Evolutionary conservation across 1,139 yeast genomes (phyloP), one percentile per base, ranked within the genome.

Genomic region (Nakaseomyces bracarensis): DNA sequence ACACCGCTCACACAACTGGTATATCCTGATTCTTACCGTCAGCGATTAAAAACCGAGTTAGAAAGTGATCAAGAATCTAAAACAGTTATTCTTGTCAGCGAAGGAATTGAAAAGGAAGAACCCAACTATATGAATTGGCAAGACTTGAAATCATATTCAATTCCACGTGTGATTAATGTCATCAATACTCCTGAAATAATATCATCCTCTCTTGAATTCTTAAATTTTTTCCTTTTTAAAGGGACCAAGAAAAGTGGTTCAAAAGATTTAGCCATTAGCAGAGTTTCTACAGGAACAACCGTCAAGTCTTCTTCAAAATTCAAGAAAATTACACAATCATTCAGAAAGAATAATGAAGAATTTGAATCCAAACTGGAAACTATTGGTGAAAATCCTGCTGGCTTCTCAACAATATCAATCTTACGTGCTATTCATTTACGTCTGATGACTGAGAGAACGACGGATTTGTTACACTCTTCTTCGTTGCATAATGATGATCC

Each of bases 381-480:
- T 1, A 50, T 52, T 36, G 52, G 51, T 38, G 54, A 54, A 43
- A 43, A 49, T 41, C 42, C 46, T 10, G 37, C 42, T 3, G 54
- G 51, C 7, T 48, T 52, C 31, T 57, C 57, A 27, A 38, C 43
- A 3, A 52, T 55, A 8, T 46, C 66, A 7, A 68, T 72, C 1
- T 65, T 78, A 36, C 72, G 70, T 50, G 83, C 80, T 1, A 61
- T 79, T 6, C 78, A 78, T 50, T 60, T 79, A 44, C 68, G 79
- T 44, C 75, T 76, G 31, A 66, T 80, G 43, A 74, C 81, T 1
- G 79, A 81, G 37, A 68, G 87, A 58, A 79, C 85, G 0, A 77
- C 84, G 0, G 82, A 80, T 58, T 62, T 80, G 40, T 67, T 80
- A 42, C 84, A 77, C 51, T 84, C 83, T 1, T 78, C 84, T 3